Base-by-base conservation (phyloP, 139 green algal species). In the Diplosphaera chodatii region DNA sequence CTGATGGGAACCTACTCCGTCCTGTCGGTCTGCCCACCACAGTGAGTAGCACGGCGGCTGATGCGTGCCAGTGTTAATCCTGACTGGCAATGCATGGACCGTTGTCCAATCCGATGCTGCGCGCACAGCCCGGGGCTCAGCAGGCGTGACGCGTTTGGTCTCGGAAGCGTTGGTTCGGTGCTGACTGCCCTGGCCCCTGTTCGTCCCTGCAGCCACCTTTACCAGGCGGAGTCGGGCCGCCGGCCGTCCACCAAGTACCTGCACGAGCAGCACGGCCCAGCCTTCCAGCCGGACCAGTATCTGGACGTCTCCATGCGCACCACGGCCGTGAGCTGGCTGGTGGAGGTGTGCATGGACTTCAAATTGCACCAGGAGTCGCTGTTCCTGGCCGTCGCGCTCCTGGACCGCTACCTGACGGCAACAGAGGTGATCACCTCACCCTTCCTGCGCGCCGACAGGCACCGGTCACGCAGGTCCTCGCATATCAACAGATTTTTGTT, bases 351-450 rank as follows among this genome's bases (percentile, higher is more conserved):
- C 0, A 21, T 31, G 28, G 78, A 84, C 71, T 86, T 80, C 71
- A 55, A 71, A 28, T 75, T 90, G 37, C 69, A 80, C 55, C 71
- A 85, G 48, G 82, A 87, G 31, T 86, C 78, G 62, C 73, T 90
- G 33, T 77, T 82, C 48, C 27, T 84, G 25, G 77, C 75, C 0
- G 63, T 76, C 0, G 63, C 66, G 13, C 71, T 82, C n/a, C 62
- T 90, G 21, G 84, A 90, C 55, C 80, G 80, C 55, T 90, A 86
- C 72, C 78, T 89, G 34, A 66, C 62, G 23, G 31, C 40, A 33
- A 63, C 75, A 3, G 59, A 64, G 69, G 69, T 69, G 34, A 27
- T 67, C 5, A 48, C 6, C 37, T 6, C 6, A n/a, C n/a, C n/a
- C n/a, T n/a, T n/a, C n/a, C n/a, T n/a, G n/a, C n/a, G n/a, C n/a